Evolutionary conservation across 225 moss, liverwort and hornwort species (phyloP), one percentile per base, ranked within the genome.

Genomic region (Sphagnum contortum): DNA sequence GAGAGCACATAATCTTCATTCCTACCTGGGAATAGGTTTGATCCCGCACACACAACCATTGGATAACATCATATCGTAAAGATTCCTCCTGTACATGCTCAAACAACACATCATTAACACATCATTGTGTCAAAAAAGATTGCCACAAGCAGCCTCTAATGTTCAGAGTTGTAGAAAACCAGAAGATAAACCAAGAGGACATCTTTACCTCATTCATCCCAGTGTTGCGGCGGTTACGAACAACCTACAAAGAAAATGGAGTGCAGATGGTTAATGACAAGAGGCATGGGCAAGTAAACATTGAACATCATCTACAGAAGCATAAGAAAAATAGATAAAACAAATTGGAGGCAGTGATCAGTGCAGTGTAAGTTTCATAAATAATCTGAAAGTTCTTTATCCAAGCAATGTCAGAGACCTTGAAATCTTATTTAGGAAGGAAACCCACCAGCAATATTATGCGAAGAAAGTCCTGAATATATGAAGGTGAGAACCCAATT

Each of bases 41-140:
- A 54, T 98, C 88, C 46, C 88, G 85, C n/a, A 88, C 90, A 82
- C 96, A 98, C 12, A 98, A 77, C 92, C 96, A 98, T 69, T 98
- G 96, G 52, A 98, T 92, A 46, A 98, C 96, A 71, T 98, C 96
- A 61, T 92, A 98, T 64, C 87, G 80, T 14, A 98, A 72, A 74
- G 85, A 88, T 66, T 87, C 90, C 50, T 81, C 80, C 90, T 90
- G 68, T 59, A 73, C 74, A 73, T 68, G 69, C 49, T 64, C 78
- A 68, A 48, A 71, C n/a, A n/a, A n/a, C n/a, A n/a, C n/a, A n/a
- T n/a, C n/a, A n/a, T n/a, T n/a, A n/a, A n/a, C n/a, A n/a, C n/a
- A 4, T 64, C 12, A 9, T 13, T 13, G 6, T 13, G 5, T 5
- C 44, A 6, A 44, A 58, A 5, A 58, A 13, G n/a, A 13, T 58